Evolutionary conservation across 2,329 filamentous ascomycete species (phyloP), one percentile per base, ranked within the genome.

Genomic region (Leptoxyphium fumago): DNA sequence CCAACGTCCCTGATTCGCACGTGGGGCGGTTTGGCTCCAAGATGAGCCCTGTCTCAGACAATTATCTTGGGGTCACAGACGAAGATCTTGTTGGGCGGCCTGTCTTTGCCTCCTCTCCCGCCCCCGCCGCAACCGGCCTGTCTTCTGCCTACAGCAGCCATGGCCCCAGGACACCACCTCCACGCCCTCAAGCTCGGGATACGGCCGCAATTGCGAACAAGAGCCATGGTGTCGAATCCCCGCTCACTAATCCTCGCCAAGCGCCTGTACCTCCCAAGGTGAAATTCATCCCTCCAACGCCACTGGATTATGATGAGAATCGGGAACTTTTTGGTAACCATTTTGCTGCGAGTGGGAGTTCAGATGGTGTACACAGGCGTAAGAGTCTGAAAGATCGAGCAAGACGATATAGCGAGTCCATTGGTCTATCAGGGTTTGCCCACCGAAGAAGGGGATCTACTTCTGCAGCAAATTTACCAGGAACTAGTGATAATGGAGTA

Each of bases 221-320:
- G 14, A 42, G 39, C 15, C 44, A 48, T 21, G 48, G 45, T 2
- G 64, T 76, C n/a, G 67, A 77, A 43, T 77, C 72, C 9, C 74
- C 75, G 2, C 63, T 80, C 18, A 70, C 67, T 39, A 75, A 80
- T 48, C 76, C 77, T 9, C 69, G 75, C 34, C 61, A 68, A 34
- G 71, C 75, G 6, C 75, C 77, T 1, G 62, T 68, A 43, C 77
- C 76, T 28, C 77, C 77, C 1, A 64, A 64, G 21, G 65, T 75
- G 51, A 70, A 71, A 36, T 65, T 74, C 47, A 73, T 74, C 43
- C 73, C 73, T 10, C 69, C 74, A 1, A 73, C 73, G 2, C 73
- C 73, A 1, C 56, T 56, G 10, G 52, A 46, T 29, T 62, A 69
- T 15, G 70, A 72, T 47, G 51, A 63, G 2, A 66, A 73, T 42